These are phyloP conservation scores for Epichloe hybrida DNA, from an alignment of 2,329 filamentous ascomycete species.

Conservation along the genomic window DNA sequence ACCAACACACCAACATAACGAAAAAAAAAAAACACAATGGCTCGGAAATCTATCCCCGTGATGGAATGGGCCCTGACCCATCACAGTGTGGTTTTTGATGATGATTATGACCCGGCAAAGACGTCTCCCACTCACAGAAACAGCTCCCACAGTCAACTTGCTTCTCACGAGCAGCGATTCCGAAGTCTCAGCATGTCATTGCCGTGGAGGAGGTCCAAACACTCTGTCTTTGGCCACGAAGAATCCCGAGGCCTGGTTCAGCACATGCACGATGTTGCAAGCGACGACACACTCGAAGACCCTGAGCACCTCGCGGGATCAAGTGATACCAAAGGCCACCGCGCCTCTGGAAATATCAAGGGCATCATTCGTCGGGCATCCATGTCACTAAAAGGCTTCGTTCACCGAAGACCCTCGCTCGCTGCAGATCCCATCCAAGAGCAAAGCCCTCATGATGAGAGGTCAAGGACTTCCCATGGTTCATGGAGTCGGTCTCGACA, in stretches of 20 bases:
- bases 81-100: neutral
- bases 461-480: constrained; percentile 34
- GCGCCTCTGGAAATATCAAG: constrained; percentile 26
- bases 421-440: constrained; percentile 19
- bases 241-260: constrained; percentile 17
- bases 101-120: constrained; percentile 3
- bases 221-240: constrained; percentile 23
- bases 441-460: constrained; percentile 12
- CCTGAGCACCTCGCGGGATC: constrained; percentile 11
- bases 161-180: constrained; percentile 24
- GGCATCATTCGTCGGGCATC: constrained; percentile 43
- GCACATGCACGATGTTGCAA: constrained; percentile 17
- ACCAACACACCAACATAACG: neutral
- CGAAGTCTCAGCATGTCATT: constrained; percentile 38
- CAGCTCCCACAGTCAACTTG: neutral
- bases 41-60: constrained; percentile 4
- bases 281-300: constrained; percentile 19
- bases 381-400: constrained; percentile 38
- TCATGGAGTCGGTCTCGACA: constrained; percentile 39
- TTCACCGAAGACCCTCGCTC: constrained; percentile 33
- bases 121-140: neutral
- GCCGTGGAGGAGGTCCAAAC: constrained; percentile 35
- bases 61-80: constrained; percentile 5
- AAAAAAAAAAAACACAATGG: neutral
- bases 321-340: constrained; percentile 14